phyloP scores from a whole-genome alignment of 768 basidiomycete species.

The Auriscalpium vulgare region DNA sequence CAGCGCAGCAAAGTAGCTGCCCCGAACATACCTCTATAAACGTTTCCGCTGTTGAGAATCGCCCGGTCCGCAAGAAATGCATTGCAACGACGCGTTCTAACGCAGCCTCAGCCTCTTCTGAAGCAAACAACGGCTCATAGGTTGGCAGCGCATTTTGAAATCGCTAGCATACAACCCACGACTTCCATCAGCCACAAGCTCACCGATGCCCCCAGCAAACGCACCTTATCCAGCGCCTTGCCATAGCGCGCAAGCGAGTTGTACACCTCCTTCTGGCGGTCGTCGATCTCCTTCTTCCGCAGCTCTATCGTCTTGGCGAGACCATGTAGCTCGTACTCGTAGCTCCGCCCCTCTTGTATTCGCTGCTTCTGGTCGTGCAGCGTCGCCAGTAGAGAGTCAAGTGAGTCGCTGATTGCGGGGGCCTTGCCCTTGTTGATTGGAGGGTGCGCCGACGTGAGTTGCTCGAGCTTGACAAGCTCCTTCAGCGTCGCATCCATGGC shows the following conservation, averaged over 20 bases:
- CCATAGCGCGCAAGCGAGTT: constrained; percentile 68
- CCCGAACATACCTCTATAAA: constrained; percentile 54
- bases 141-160: constrained; percentile 52
- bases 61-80: constrained; percentile 76
- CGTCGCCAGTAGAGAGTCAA: constrained; percentile 55
- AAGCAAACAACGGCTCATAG: constrained; percentile 60
- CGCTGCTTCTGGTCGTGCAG: constrained; percentile 49
- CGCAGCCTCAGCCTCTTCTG: constrained; percentile 47
- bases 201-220: constrained; percentile 10
- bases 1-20: neutral
- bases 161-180: constrained; percentile 28
- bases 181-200: neutral
- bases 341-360: constrained; percentile 38
- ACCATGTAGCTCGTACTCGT: constrained; percentile 40
- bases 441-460: constrained; percentile 37
- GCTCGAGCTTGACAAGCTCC: constrained; percentile 73
- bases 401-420: constrained; percentile 46
- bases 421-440: constrained; percentile 40
- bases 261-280: constrained; percentile 85
- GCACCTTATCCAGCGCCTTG: constrained; percentile 87
- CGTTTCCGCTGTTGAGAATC: constrained; percentile 67
- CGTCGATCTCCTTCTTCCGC: constrained; percentile 79
- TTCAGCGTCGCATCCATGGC: constrained; percentile 69
- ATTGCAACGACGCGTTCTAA: constrained; percentile 64
- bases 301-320: constrained; percentile 54